These are phyloP conservation scores for Rhodotorula sp. DNA, from an alignment of 1,284 basidiomycete species.

Conservation along the genomic window DNA sequence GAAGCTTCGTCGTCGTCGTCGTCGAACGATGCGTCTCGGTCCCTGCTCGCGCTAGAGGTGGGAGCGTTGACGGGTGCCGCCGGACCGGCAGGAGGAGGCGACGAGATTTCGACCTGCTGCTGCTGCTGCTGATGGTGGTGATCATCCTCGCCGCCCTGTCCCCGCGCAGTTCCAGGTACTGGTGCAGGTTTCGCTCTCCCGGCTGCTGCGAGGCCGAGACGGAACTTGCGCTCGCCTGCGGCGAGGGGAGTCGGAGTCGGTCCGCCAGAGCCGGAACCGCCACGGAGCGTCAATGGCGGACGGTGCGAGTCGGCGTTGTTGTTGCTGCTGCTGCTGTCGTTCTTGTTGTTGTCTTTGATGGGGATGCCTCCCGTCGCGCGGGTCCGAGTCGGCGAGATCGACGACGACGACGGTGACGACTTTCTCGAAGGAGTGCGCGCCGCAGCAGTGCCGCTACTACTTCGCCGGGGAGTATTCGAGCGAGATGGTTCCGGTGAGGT, in stretches of 20 bases:
- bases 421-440: not conserved
- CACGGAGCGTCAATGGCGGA: not conserved
- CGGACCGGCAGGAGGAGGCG: not conserved
- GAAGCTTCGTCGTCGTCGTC: no score
- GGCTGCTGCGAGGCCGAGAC: slow-evolving; percentile 18
- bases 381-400: not conserved
- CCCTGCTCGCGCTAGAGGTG: not conserved
- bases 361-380: no score
- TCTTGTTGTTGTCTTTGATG: no score
- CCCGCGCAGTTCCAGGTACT: not conserved
- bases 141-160: no score
- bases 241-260: not conserved
- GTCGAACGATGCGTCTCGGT: not conserved
- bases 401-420: not conserved
- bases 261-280: not conserved
- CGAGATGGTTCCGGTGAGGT: not conserved
- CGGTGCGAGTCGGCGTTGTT: no score
- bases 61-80: not conserved
- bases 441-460: not conserved
- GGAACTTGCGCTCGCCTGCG: not conserved
- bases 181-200: not conserved
- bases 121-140: no score
- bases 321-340: no score
- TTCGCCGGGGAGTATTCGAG: not conserved
- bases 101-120: not conserved